These are phyloP conservation scores for Pythium brassicae DNA, from an alignment of 352 stramenopile species.

Conservation along the genomic window DNA sequence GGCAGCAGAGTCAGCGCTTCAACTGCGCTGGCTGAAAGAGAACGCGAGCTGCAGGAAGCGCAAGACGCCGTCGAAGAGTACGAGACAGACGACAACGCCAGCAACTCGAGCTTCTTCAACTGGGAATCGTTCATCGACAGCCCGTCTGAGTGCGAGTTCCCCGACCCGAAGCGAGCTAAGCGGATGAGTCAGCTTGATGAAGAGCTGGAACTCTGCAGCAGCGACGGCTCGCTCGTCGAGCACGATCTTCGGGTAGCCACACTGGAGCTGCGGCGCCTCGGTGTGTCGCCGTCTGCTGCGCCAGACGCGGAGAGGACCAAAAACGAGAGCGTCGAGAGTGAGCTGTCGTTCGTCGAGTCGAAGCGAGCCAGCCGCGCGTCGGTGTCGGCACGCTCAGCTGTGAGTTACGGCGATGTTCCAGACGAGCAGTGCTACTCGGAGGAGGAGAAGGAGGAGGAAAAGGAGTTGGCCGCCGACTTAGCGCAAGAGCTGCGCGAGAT, in stretches of 20 bases:
- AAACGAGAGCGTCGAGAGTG: conserved; percentile 6
- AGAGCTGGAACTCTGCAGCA: background rate
- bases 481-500: conserved; percentile 56
- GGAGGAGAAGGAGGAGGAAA: conserved; percentile 26
- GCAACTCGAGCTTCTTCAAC: conserved; percentile 30
- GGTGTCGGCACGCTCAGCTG: background rate
- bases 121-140: conserved; percentile 69
- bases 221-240: background rate
- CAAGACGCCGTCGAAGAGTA: conserved; percentile 1
- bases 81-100: conserved; percentile 7
- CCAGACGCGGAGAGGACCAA: background rate
- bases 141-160: conserved; percentile 28
- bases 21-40: background rate
- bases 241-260: conserved; percentile 2
- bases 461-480: conserved; percentile 37
- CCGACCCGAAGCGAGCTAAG: conserved; percentile 18
- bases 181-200: conserved; percentile 9
- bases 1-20: background rate
- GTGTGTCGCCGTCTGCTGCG: background rate
- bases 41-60: background rate
- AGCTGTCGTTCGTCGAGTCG: conserved; percentile 3
- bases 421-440: conserved; percentile 9
- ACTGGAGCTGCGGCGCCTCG: conserved; percentile 2
- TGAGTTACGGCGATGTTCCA: background rate
- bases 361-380: background rate